Evolutionary conservation across 495 filamentous ascomycete species (phyloP).

Genomic region (Pyrenula aspistea): DNA sequence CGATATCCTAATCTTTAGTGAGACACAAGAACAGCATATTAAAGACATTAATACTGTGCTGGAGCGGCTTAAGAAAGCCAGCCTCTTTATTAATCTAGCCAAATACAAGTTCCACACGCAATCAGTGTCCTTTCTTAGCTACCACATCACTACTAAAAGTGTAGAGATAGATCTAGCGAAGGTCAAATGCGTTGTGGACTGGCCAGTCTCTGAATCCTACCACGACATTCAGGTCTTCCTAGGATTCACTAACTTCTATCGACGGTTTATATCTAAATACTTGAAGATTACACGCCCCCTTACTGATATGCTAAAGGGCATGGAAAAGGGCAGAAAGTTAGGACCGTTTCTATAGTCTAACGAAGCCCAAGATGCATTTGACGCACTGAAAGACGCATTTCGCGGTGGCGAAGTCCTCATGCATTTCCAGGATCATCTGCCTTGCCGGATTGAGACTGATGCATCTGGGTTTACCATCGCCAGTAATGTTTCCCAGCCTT

Average conservation of each 20-base stretch:
- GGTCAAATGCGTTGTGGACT: background rate
- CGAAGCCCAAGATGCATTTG: background rate
- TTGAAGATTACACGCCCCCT: background rate
- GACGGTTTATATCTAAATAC: background rate
- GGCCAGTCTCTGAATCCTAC: background rate
- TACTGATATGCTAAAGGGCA: background rate
- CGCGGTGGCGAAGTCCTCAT: constrained; percentile 2
- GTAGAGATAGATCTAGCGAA: background rate
- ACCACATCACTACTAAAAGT: background rate
- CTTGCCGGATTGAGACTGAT: constrained; percentile 1
- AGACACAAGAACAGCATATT: background rate
- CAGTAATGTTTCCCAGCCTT: too few species aligned
- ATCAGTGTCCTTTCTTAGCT: constrained; percentile 2
- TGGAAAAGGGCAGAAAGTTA: background rate
- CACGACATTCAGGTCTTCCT: background rate
- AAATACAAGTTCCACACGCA: constrained; percentile 4
- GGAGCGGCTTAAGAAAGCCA: too few species aligned
- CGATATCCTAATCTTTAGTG: constrained; percentile 1
- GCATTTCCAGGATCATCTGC: background rate
- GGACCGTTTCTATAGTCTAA: background rate
- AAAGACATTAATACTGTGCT: background rate
- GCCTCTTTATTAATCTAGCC: background rate
- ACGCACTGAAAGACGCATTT: background rate
- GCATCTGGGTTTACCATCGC: background rate
- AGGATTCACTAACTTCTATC: constrained; percentile 3